Percentiles rank a stretch among this genome's conserved stretches.
These are phyloP conservation scores for Amanita rimosa DNA, from an alignment of 768 basidiomycete species.

Conservation along the genomic window DNA sequence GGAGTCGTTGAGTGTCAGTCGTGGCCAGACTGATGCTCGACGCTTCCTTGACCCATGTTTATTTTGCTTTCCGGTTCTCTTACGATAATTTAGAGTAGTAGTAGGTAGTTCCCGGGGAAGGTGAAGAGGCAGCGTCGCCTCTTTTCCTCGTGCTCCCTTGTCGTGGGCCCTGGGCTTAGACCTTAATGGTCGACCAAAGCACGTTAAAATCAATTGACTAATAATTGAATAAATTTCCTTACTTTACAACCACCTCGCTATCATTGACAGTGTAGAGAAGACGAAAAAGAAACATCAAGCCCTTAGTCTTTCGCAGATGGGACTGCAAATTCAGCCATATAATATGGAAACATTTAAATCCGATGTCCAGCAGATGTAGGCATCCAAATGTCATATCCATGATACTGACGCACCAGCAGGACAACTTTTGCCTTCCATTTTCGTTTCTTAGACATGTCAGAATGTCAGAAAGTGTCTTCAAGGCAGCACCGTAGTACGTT, in stretches of 20 bases:
- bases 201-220: not conserved
- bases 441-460: not conserved
- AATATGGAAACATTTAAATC: too few relatives aligned
- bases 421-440: not conserved
- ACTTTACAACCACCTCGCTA: not conserved
- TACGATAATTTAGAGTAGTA: not conserved
- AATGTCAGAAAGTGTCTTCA: too few relatives aligned
- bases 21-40: not conserved
- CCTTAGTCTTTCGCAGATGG: too few relatives aligned
- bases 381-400: too few relatives aligned
- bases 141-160: constrained; percentile 1
- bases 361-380: too few relatives aligned
- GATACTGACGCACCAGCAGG: not conserved
- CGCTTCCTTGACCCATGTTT: not conserved
- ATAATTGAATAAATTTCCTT: not conserved
- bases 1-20: not conserved
- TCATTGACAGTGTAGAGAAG: too few relatives aligned
- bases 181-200: not conserved
- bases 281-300: too few relatives aligned
- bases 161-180: not conserved
- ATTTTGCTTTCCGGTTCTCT: not conserved
- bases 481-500: too few relatives aligned
- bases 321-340: too few relatives aligned
- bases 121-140: not conserved
- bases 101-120: not conserved